Conservation (phyloP, 2,329 filamentous ascomycete species). For the Pestalotiopsis sp. region DNA sequence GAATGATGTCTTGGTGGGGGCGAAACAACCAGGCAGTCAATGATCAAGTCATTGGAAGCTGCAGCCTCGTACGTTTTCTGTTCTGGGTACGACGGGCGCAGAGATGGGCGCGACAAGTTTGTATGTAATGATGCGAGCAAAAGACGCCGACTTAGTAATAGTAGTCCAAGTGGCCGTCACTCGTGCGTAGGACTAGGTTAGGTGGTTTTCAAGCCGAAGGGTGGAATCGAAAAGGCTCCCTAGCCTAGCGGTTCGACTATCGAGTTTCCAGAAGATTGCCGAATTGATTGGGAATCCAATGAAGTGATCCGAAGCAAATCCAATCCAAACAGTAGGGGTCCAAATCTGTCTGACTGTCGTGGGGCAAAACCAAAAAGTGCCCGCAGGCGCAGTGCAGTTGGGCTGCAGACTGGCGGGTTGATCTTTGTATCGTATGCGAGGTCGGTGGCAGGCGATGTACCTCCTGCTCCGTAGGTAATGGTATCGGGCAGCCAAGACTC, state of each 20-base stretch:
- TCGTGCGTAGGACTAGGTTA: not conserved
- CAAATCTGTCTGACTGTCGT: slow-evolving; percentile 2
- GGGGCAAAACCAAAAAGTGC: slow-evolving; percentile 6
- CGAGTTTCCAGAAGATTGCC: not conserved
- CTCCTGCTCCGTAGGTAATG: not conserved
- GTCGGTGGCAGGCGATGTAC: not conserved
- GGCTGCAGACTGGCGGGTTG: slow-evolving; percentile 8
- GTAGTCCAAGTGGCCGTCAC: not conserved
- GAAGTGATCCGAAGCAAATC: not conserved
- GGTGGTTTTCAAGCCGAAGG: not conserved
- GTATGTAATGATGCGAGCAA: not conserved
- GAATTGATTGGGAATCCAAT: slow-evolving; percentile 3
- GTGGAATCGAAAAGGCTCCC: not conserved
- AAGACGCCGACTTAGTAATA: not conserved
- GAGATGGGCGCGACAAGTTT: not conserved
- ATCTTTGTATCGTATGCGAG: not conserved
- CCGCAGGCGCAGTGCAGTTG: slow-evolving; percentile 6
- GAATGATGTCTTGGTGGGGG: not conserved
- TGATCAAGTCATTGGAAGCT: not conserved
- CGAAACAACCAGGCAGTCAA: slow-evolving; percentile 3
- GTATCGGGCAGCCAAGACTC: not conserved
- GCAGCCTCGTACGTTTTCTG: not conserved
- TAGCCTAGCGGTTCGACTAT: not conserved
- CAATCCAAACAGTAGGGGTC: not conserved
- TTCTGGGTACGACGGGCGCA: not conserved